These are phyloP conservation scores for Platanthera zijinensis DNA, from an alignment of 106 monocot genomes.

Conservation along the genomic window DNA sequence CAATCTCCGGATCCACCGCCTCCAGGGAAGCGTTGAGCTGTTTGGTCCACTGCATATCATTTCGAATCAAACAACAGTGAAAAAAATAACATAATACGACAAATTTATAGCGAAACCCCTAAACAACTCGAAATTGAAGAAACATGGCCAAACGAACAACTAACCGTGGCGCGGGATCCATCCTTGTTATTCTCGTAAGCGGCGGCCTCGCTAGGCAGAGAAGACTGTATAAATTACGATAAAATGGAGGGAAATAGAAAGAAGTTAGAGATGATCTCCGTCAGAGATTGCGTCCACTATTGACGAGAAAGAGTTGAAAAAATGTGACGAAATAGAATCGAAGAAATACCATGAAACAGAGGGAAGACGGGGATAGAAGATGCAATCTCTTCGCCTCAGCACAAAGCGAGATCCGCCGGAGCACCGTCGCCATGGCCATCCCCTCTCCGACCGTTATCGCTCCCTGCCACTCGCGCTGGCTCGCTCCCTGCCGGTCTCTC, in stretches of 20 bases:
- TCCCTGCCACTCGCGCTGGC: background rate
- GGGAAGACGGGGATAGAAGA: conserved; percentile 28
- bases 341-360: conserved; percentile 49
- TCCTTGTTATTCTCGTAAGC: conserved; percentile 27
- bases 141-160: background rate
- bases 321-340: background rate
- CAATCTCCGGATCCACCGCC: conserved; percentile 81
- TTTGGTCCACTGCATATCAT: conserved; percentile 64
- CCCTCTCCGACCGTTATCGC: background rate
- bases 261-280: background rate
- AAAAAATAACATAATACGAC: background rate
- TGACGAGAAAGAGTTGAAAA: background rate
- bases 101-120: background rate
- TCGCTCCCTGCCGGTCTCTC: background rate
- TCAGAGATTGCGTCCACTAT: background rate
- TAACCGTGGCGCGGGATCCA: conserved; percentile 45
- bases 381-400: conserved; percentile 16
- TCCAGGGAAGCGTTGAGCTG: conserved; percentile 79
- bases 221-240: conserved; percentile 27
- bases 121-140: background rate
- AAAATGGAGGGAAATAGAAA: background rate
- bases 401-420: conserved; percentile 63
- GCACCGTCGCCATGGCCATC: conserved; percentile 68
- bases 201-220: conserved; percentile 51
- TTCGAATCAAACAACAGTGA: background rate